These are phyloP conservation scores for Naegleria lovaniensis DNA, from an alignment of 208 protist genomes.

Conservation along the genomic window DNA sequence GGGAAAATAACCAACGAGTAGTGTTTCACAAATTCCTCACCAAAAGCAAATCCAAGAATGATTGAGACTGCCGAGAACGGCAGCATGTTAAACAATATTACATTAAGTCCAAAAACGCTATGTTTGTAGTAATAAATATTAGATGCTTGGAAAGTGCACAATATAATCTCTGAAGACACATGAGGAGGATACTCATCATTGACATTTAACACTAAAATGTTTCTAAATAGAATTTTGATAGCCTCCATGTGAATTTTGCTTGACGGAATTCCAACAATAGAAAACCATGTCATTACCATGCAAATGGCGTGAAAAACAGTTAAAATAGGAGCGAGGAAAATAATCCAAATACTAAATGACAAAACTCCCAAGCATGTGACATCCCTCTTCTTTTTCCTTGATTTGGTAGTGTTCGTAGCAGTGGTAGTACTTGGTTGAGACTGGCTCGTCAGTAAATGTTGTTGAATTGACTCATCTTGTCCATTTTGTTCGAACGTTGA, in stretches of 20 bases:
- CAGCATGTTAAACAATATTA: slow-evolving; percentile 47
- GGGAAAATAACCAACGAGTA: not conserved
- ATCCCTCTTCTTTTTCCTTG: too few relatives aligned
- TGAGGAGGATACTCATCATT: not conserved
- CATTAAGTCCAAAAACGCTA: slow-evolving; percentile 45
- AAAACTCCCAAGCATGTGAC: not conserved
- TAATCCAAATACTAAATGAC: not conserved
- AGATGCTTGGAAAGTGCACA: slow-evolving; percentile 30
- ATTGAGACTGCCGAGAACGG: slow-evolving; percentile 38
- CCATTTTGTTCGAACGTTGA: too few relatives aligned
- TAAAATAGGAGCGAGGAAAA: not conserved
- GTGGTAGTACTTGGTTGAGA: too few relatives aligned
- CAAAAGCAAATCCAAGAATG: slow-evolving; percentile 32
- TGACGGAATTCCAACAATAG: slow-evolving; percentile 48
- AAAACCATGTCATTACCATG: slow-evolving; percentile 31
- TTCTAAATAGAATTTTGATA: slow-evolving; percentile 23
- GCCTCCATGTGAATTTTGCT: slow-evolving; percentile 39
- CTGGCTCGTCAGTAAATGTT: too few relatives aligned
- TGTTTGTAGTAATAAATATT: slow-evolving; percentile 51
- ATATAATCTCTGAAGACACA: not conserved
- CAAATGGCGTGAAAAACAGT: not conserved
- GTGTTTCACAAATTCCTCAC: slow-evolving; percentile 35
- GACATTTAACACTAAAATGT: not conserved
- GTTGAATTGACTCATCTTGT: too few relatives aligned
- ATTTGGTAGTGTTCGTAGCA: too few relatives aligned